Evolutionary conservation across 2,329 filamentous ascomycete species (phyloP).

Genomic region (Didymella pinodella): DNA sequence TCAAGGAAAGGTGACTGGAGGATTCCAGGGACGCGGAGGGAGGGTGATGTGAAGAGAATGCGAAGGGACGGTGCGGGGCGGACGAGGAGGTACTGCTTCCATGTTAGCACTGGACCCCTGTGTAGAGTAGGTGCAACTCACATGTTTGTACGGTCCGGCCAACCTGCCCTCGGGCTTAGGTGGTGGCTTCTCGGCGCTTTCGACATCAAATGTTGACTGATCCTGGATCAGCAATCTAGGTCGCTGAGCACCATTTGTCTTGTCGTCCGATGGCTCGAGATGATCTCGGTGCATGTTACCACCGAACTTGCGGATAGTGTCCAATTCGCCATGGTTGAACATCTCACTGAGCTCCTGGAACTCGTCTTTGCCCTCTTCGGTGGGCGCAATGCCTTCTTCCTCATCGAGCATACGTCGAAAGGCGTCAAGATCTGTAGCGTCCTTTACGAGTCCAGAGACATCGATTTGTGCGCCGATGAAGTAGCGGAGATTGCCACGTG

Average conservation of each 20-base stretch:
- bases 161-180: constrained; percentile 39
- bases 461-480: constrained; percentile 78
- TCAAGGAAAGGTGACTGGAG: constrained; percentile 59
- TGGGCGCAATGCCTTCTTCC: constrained; percentile 41
- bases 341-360: constrained; percentile 73
- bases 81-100: constrained; percentile 56
- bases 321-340: constrained; percentile 72
- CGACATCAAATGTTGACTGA: constrained; percentile 44
- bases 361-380: constrained; percentile 61
- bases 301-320: constrained; percentile 68
- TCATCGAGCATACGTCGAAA: constrained; percentile 59
- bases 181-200: constrained; percentile 25
- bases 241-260: constrained; percentile 43
- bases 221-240: constrained; percentile 61
- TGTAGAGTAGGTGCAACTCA: constrained; percentile 46
- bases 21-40: constrained; percentile 59
- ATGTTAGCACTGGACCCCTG: constrained; percentile 14
- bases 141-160: constrained; percentile 65
- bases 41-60: constrained; percentile 60
- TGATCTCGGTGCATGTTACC: constrained; percentile 69
- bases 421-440: constrained; percentile 70
- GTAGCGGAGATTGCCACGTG: constrained; percentile 70
- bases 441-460: constrained; percentile 72
- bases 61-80: constrained; percentile 58
- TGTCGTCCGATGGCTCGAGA: constrained; percentile 57